These are phyloP conservation scores for Epichloe coenophiala DNA, from an alignment of 2,329 filamentous ascomycete genomes.

Conservation along the genomic window DNA sequence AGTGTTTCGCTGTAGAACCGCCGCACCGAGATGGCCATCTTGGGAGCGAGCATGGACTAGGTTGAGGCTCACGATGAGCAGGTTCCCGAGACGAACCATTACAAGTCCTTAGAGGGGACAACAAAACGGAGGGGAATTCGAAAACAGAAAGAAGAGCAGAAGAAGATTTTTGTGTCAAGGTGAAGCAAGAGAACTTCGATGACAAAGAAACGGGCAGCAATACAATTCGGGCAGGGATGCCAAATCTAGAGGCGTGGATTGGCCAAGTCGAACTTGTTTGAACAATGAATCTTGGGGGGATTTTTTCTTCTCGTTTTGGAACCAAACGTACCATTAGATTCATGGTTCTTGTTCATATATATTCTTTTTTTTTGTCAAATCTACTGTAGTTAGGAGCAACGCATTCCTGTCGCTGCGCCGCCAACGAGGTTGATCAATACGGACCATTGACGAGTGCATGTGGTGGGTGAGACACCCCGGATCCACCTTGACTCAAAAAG, in stretches of 20 bases:
- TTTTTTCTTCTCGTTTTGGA: not conserved
- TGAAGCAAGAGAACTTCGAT: not conserved
- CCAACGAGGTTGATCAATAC: not conserved
- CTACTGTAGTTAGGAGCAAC: conserved; percentile 18
- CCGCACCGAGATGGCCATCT: not conserved
- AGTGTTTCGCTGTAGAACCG: not conserved
- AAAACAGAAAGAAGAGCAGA: not conserved
- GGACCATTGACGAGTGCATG: not conserved
- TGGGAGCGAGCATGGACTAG: conserved; percentile 1
- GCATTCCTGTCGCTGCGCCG: conserved; percentile 17
- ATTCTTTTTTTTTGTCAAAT: not conserved
- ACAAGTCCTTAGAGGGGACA: not conserved
- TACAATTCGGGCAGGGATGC: not conserved
- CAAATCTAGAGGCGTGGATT: no score
- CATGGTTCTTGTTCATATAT: not conserved
- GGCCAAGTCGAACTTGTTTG: no score
- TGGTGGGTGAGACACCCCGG: not conserved
- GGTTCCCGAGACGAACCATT: conserved; percentile 10
- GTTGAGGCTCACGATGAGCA: conserved; percentile 5
- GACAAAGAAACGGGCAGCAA: not conserved
- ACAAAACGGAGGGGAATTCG: not conserved
- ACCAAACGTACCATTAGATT: no score
- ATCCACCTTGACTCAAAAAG: not conserved
- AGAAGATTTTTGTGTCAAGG: no score
- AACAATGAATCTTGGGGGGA: no score